A percentile compares a stretch with the other conserved stretches of the same genome.
Conservation (phyloP, 148 eudicot species). For the Persicaria tinctoria region DNA sequence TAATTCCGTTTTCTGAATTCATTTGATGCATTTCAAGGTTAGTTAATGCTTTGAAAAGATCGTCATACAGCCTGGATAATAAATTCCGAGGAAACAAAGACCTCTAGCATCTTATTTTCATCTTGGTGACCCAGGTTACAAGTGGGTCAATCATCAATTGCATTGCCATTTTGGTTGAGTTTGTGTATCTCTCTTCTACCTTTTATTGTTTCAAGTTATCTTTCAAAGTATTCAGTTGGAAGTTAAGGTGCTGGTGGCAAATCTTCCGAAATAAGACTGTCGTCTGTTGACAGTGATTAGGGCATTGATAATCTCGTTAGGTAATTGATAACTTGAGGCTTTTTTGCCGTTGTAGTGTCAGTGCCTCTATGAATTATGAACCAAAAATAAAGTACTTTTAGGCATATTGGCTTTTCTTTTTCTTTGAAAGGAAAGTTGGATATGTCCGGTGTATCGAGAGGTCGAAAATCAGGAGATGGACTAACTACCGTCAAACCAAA, state of each 20-base stretch:
- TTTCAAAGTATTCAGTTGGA: neutral
- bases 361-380: too few species aligned
- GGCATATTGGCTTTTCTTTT: too few species aligned
- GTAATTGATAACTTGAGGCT: too few species aligned
- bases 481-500: too few species aligned
- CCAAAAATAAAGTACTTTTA: too few species aligned
- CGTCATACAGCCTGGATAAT: slow-evolving; percentile 4
- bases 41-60: neutral
- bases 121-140: neutral
- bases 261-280: neutral
- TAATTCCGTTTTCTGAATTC: neutral
- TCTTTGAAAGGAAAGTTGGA: too few species aligned
- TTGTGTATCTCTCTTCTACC: neutral
- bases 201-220: neutral
- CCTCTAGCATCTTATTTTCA: neutral
- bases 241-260: neutral
- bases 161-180: slow-evolving; percentile 4
- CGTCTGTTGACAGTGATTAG: too few species aligned
- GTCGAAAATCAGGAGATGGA: too few species aligned
- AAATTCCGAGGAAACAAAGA: neutral
- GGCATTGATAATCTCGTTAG: too few species aligned
- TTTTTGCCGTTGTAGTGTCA: too few species aligned
- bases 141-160: neutral
- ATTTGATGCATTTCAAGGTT: neutral
- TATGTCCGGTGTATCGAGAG: too few species aligned